phyloP scores from a whole-genome alignment of 1,284 basidiomycete species.

The Serendipita sp. region DNA sequence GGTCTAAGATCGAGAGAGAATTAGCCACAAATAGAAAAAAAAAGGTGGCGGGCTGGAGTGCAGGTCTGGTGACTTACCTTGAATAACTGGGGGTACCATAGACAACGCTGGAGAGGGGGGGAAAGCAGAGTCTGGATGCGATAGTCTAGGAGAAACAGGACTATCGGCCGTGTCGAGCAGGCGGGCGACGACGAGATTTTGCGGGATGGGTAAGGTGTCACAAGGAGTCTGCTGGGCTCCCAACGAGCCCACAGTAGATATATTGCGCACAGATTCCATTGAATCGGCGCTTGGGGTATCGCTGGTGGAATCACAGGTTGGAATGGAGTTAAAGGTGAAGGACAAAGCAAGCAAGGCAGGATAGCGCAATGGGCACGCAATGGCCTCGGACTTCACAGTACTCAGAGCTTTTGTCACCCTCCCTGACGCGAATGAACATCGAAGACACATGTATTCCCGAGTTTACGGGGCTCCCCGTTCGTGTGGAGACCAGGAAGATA shows the following conservation, averaged over 20 bases:
- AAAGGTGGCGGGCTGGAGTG: constrained; percentile 11
- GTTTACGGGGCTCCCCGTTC: too few species aligned
- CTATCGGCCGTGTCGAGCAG: background rate
- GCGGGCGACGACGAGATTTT: constrained; percentile 16
- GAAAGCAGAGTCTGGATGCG: constrained; percentile 14
- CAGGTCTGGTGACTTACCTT: constrained; percentile 10
- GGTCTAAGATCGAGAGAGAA: constrained; percentile 11
- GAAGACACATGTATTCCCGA: too few species aligned
- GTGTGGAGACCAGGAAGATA: too few species aligned
- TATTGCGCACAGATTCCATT: constrained; percentile 2
- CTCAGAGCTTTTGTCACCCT: too few species aligned
- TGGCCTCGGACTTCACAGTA: background rate
- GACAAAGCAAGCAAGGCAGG: background rate
- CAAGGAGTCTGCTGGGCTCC: constrained; percentile 22
- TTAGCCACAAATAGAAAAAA: constrained; percentile 16
- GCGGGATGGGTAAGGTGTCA: constrained; percentile 56
- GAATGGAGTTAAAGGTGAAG: background rate
- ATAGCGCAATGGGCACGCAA: background rate
- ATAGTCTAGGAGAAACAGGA: constrained; percentile 24
- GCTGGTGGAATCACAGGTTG: background rate
- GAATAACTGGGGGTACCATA: constrained; percentile 4
- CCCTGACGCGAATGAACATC: too few species aligned
- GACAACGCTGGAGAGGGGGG: constrained; percentile 19
- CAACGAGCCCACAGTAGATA: background rate
- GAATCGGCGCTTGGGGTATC: background rate